phyloP scores from a whole-genome alignment of 202 grass and related monocot species.

The Cymbopogon flexuosus region DNA sequence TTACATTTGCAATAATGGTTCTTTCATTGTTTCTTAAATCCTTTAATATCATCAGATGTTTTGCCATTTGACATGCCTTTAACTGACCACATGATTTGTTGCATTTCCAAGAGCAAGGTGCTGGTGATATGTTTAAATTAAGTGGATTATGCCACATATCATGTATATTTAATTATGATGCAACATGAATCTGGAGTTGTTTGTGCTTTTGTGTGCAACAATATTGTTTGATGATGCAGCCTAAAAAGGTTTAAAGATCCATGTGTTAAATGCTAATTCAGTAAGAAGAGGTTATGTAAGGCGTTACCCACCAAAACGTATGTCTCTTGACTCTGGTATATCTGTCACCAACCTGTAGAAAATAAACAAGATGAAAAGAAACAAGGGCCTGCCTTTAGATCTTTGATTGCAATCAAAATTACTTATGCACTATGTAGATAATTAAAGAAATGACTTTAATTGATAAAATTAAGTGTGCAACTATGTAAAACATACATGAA shows the following conservation, averaged over 20 bases:
- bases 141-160: neutral
- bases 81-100: constrained; percentile 9
- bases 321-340: constrained; percentile 77
- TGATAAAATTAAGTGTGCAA: neutral
- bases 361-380: constrained; percentile 33
- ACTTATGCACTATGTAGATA: constrained; percentile 4
- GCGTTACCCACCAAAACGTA: constrained; percentile 68
- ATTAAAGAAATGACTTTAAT: neutral
- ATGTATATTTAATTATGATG: neutral
- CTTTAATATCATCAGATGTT: constrained; percentile 12
- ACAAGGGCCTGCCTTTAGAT: constrained; percentile 16
- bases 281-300: constrained; percentile 32
- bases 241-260: neutral
- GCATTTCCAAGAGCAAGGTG: neutral
- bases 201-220: neutral
- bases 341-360: constrained; percentile 87
- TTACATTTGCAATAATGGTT: neutral
- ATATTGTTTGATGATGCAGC: neutral
- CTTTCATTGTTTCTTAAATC: constrained; percentile 4
- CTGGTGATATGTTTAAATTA: neutral
- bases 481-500: constrained; percentile 17
- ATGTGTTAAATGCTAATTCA: constrained; percentile 30
- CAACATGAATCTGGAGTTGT: neutral
- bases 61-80: constrained; percentile 9
- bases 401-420: constrained; percentile 23